These are phyloP conservation scores for Pseudogymnoascus sp. DNA, from an alignment of 2,329 filamentous ascomycete genomes.

Conservation along the genomic window DNA sequence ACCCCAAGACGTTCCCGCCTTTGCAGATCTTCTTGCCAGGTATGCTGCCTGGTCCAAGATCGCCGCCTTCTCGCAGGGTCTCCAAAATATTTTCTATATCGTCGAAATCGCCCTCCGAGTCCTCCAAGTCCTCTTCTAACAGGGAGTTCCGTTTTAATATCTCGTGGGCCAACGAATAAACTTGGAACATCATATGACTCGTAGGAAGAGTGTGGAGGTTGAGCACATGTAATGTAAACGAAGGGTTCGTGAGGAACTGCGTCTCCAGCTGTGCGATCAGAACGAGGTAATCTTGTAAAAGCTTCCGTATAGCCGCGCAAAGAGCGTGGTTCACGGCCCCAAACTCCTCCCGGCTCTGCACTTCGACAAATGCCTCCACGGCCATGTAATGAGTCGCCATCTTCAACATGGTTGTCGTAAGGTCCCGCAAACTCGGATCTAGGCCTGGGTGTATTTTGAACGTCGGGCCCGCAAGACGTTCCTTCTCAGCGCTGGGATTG, in stretches of 20 bases:
- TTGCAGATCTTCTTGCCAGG: conserved; percentile 89
- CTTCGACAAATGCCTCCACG: conserved; percentile 85
- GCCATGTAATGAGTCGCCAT: conserved; percentile 92
- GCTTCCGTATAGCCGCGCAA: conserved; percentile 86
- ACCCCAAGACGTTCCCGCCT: conserved; percentile 85
- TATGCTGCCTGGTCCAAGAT: conserved; percentile 69
- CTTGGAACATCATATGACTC: conserved; percentile 80
- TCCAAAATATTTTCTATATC: conserved; percentile 92
- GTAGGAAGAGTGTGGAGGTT: conserved; percentile 88
- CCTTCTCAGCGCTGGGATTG: conserved; percentile 76
- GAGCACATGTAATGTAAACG: conserved; percentile 86
- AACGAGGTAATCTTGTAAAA: conserved; percentile 87
- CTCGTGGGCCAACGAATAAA: conserved; percentile 82
- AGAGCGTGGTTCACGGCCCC: conserved; percentile 92
- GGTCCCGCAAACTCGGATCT: conserved; percentile 82
- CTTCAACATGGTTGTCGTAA: conserved; percentile 81
- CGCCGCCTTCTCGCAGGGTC: conserved; percentile 76
- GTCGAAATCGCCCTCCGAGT: conserved; percentile 55
- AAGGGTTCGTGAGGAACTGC: conserved; percentile 79
- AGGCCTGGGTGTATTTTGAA: conserved; percentile 76
- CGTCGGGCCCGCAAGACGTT: conserved; percentile 71
- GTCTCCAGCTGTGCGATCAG: conserved; percentile 90
- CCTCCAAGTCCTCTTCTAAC: conserved; percentile 68
- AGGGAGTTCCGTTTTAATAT: conserved; percentile 81
- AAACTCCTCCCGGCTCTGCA: conserved; percentile 87